These are phyloP conservation scores for Candida glaebosa DNA, from an alignment of 805 yeast genomes.

Conservation along the genomic window DNA sequence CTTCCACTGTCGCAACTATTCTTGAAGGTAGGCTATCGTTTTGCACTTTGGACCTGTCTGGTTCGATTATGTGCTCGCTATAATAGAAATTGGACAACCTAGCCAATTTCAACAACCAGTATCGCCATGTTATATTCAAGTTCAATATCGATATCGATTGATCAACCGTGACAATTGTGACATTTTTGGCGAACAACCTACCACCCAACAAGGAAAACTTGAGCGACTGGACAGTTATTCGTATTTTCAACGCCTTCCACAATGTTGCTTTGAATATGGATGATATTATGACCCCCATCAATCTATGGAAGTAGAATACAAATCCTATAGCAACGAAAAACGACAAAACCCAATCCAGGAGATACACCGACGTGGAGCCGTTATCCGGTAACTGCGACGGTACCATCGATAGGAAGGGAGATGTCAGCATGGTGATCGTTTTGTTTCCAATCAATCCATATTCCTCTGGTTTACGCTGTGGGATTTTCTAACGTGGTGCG, in stretches of 20 bases:
- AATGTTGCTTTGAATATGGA: constrained; percentile 47
- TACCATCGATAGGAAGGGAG: background rate
- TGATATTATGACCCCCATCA: constrained; percentile 60
- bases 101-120: constrained; percentile 62
- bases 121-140: constrained; percentile 83
- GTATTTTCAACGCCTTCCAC: constrained; percentile 61
- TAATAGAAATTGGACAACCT: constrained; percentile 35
- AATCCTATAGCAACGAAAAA: constrained; percentile 59
- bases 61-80: background rate
- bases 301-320: constrained; percentile 73
- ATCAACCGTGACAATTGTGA: constrained; percentile 70
- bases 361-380: constrained; percentile 57
- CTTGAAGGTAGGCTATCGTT: constrained; percentile 55
- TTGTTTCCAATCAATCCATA: background rate
- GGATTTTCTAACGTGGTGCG: background rate
- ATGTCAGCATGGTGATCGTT: background rate
- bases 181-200: constrained; percentile 69
- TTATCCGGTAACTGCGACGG: background rate
- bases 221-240: constrained; percentile 66
- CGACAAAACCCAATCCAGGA: constrained; percentile 77
- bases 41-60: constrained; percentile 7
- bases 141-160: constrained; percentile 67
- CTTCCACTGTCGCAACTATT: constrained; percentile 58
- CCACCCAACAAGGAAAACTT: constrained; percentile 83
- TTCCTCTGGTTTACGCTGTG: background rate